Evolutionary conservation across 2,329 filamentous ascomycete genomes (phyloP).

Genomic region (Cytospora mali): DNA sequence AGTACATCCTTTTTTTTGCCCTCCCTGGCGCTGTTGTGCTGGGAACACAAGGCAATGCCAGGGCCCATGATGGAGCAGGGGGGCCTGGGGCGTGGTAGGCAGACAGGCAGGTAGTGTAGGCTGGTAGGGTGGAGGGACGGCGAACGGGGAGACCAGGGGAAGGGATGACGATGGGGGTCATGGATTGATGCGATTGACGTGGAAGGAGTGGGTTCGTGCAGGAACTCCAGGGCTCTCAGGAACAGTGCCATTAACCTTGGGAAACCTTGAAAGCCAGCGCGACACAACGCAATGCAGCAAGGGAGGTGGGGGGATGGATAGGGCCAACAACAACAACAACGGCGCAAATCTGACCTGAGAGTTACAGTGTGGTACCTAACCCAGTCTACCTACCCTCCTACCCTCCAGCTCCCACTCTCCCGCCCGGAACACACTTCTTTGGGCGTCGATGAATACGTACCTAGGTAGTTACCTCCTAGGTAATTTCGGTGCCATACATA

Average conservation of each 20-base stretch:
- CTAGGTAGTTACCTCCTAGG: too few species aligned
- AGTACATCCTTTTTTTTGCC: background rate
- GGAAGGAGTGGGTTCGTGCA: conserved; percentile 23
- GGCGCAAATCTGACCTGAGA: too few species aligned
- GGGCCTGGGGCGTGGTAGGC: too few species aligned
- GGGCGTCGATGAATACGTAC: too few species aligned
- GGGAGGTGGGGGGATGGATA: background rate
- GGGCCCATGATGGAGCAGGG: conserved; percentile 11
- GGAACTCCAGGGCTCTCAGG: conserved; percentile 15
- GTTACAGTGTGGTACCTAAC: background rate
- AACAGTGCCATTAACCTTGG: background rate
- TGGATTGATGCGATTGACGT: conserved; percentile 24
- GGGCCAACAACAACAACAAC: background rate
- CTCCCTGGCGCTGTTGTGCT: conserved; percentile 8
- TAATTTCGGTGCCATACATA: too few species aligned
- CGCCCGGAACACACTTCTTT: too few species aligned
- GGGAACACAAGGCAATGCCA: conserved; percentile 21
- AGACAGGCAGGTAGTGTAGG: too few species aligned
- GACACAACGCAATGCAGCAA: background rate
- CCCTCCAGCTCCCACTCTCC: too few species aligned
- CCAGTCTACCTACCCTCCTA: too few species aligned
- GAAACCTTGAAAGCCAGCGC: background rate
- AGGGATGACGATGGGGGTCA: conserved; percentile 20
- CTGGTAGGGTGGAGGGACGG: conserved; percentile 10
- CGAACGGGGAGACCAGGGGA: conserved; percentile 22